Evolutionary conservation across 148 eudicot genomes (phyloP).

Genomic region (Pouteria glomerata): DNA sequence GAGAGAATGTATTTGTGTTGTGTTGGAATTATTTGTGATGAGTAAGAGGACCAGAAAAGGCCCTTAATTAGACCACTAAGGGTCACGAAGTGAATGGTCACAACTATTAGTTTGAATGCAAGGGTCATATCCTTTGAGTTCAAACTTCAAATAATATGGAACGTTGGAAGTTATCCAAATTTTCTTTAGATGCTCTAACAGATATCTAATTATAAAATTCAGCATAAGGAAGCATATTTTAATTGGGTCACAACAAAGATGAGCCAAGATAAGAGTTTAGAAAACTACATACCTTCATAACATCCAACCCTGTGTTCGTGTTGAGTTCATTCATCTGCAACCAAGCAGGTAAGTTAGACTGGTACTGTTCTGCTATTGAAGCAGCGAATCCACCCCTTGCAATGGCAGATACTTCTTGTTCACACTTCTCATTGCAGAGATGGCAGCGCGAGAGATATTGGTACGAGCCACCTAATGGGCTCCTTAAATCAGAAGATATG

Average conservation of each 20-base stretch:
- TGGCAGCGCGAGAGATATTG: slow-evolving; percentile 31
- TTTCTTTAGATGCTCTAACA: too few relatives aligned
- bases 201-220: neutral
- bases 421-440: slow-evolving; percentile 41
- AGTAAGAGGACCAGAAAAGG: too few relatives aligned
- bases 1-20: too few relatives aligned
- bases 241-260: neutral
- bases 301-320: slow-evolving; percentile 23
- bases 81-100: too few relatives aligned
- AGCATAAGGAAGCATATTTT: neutral
- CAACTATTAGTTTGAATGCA: too few relatives aligned
- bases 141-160: too few relatives aligned
- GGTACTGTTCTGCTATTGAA: slow-evolving; percentile 42
- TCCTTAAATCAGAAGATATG: slow-evolving; percentile 44
- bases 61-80: too few relatives aligned
- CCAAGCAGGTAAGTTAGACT: slow-evolving; percentile 47
- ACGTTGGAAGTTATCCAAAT: too few relatives aligned
- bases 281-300: slow-evolving; percentile 43
- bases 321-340: slow-evolving; percentile 35
- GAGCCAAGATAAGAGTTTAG: neutral
- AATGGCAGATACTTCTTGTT: slow-evolving; percentile 41
- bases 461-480: slow-evolving; percentile 31
- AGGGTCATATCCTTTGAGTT: too few relatives aligned
- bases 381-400: slow-evolving; percentile 28
- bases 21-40: too few relatives aligned